Conservation (phyloP, 805 yeast genomes). For the Candida sithepensis region DNA sequence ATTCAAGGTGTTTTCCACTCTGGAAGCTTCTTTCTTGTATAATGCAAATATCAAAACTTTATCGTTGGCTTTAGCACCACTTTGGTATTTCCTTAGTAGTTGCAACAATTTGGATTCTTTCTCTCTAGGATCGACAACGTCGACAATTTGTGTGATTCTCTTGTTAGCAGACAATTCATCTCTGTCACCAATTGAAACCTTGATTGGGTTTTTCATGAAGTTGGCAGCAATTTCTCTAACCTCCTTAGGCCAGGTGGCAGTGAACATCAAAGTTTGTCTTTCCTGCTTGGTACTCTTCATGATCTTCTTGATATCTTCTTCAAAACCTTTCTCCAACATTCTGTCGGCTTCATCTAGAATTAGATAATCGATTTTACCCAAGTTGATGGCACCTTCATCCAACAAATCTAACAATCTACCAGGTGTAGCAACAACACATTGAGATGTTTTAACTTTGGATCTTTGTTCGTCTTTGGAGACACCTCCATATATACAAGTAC, state of each 20-base stretch:
- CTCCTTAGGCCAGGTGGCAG: slow-evolving; percentile 99
- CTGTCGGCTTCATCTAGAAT: slow-evolving; percentile 98
- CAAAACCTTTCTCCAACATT: slow-evolving; percentile 98
- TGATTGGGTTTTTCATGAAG: slow-evolving; percentile 83
- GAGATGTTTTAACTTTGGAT: slow-evolving; percentile 57
- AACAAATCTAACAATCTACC: slow-evolving; percentile 91
- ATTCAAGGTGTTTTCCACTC: slow-evolving; percentile 74
- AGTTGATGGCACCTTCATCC: slow-evolving; percentile 78
- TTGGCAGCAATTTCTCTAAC: slow-evolving; percentile 87
- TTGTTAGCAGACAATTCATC: slow-evolving; percentile 94
- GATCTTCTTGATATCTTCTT: slow-evolving; percentile 88
- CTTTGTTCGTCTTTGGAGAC: slow-evolving; percentile 94
- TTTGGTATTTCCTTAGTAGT: slow-evolving; percentile 69
- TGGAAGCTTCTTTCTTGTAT: slow-evolving; percentile 93
- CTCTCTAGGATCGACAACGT: slow-evolving; percentile 77
- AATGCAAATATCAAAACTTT: slow-evolving; percentile 89
- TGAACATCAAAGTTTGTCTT: slow-evolving; percentile 95
- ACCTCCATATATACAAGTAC: slow-evolving; percentile 94
- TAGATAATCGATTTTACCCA: slow-evolving; percentile 66
- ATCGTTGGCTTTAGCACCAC: slow-evolving; percentile 62
- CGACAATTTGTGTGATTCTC: slow-evolving; percentile 89
- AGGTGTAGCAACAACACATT: slow-evolving; percentile 95
- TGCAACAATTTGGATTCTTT: slow-evolving; percentile 77
- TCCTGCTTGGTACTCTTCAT: slow-evolving; percentile 52
- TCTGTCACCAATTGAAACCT: slow-evolving; percentile 88